These are phyloP conservation scores for Perkinsela sp. DNA, from an alignment of 208 protist species.

Conservation along the genomic window DNA sequence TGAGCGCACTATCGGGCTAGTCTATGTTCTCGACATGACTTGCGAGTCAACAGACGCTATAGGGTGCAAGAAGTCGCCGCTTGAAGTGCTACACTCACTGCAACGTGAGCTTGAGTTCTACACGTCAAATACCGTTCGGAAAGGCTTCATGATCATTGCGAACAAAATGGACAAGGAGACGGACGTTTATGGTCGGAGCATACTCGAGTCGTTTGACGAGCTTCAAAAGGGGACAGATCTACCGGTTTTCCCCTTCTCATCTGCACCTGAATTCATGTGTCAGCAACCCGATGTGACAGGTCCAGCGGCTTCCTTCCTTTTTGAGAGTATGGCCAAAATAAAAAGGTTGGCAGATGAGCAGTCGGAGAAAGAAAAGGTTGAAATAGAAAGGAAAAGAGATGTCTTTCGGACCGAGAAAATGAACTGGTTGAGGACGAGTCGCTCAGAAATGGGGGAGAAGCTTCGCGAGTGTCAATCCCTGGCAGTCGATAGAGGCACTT, in stretches of 20 bases:
- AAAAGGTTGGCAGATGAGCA: not conserved
- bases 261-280: slow-evolving; percentile 5
- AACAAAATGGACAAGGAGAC: slow-evolving; percentile 63
- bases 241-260: slow-evolving; percentile 62
- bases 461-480: not conserved
- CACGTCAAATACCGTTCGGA: slow-evolving; percentile 18
- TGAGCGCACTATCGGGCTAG: slow-evolving; percentile 48
- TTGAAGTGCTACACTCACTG: slow-evolving; percentile 41
- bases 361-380: not conserved
- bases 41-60: slow-evolving; percentile 17
- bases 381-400: not conserved
- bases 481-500: not conserved
- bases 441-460: not conserved
- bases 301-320: not conserved
- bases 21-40: slow-evolving; percentile 61
- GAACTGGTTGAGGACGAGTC: not conserved
- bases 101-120: slow-evolving; percentile 56
- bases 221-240: slow-evolving; percentile 18
- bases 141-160: slow-evolving; percentile 42
- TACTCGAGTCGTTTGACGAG: slow-evolving; percentile 21
- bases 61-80: slow-evolving; percentile 15
- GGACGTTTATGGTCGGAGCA: slow-evolving; percentile 14
- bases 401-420: not conserved
- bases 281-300: no score
- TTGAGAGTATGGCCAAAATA: not conserved